phyloP scores from a whole-genome alignment of 1,284 basidiomycete species.

The Rhodotorula glutinis region DNA sequence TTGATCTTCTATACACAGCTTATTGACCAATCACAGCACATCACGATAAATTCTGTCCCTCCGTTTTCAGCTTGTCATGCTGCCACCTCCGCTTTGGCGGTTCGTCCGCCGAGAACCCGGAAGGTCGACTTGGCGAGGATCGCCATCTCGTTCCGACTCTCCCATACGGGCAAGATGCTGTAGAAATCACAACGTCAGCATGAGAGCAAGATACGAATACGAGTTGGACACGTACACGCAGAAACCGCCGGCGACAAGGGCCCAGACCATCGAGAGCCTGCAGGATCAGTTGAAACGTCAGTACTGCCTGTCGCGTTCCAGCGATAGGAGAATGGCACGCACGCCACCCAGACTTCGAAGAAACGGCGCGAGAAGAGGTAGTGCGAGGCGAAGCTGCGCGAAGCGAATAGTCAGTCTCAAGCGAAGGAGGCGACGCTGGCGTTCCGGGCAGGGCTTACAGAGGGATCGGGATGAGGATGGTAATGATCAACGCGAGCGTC shows the following conservation, averaged over 20 bases:
- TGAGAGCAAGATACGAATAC: background rate
- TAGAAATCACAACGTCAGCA: background rate
- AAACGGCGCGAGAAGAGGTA: constrained; percentile 67
- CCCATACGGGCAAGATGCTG: constrained; percentile 25
- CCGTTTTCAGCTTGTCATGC: background rate
- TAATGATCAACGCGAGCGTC: constrained; percentile 32
- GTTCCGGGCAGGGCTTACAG: background rate
- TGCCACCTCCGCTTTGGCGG: background rate
- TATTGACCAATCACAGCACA: background rate
- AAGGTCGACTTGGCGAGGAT: constrained; percentile 11
- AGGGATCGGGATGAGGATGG: constrained; percentile 49
- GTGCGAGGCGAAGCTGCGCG: constrained; percentile 46
- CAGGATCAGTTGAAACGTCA: background rate
- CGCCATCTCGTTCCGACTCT: constrained; percentile 20
- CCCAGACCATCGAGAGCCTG: constrained; percentile 19
- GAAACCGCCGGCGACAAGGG: constrained; percentile 16
- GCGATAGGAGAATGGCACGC: background rate
- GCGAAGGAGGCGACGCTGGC: constrained; percentile 32
- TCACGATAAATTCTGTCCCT: background rate
- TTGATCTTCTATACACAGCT: too few species aligned
- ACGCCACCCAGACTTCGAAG: constrained; percentile 66
- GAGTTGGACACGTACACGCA: constrained; percentile 19
- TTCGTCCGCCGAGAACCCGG: constrained; percentile 9
- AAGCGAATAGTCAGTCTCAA: constrained; percentile 60
- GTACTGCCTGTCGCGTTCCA: background rate